phyloP scores from a whole-genome alignment of 306 rosid genomes.

The Gillenia trifoliata region DNA sequence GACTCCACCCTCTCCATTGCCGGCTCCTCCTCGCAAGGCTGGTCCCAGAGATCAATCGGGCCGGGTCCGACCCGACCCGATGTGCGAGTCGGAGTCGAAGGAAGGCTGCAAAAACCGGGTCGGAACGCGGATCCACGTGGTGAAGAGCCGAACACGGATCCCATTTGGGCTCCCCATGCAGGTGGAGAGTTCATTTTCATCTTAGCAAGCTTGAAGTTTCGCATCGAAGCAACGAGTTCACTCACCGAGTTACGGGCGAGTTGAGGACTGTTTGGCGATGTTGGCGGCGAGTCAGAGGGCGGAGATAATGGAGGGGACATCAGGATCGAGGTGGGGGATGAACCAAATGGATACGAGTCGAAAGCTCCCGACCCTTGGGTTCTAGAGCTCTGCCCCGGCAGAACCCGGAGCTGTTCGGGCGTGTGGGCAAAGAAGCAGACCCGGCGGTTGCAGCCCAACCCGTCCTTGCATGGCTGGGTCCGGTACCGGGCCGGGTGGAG shows the following conservation, averaged over 20 bases:
- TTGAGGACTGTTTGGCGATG: slow-evolving; percentile 32
- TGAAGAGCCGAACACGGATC: slow-evolving; percentile 27
- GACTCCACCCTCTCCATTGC: slow-evolving; percentile 84
- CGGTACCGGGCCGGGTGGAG: slow-evolving; percentile 87
- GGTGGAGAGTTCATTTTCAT: slow-evolving; percentile 22
- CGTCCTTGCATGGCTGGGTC: slow-evolving; percentile 87
- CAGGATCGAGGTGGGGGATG: slow-evolving; percentile 65
- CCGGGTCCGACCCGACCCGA: background rate
- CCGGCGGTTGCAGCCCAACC: slow-evolving; percentile 56
- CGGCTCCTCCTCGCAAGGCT: slow-evolving; percentile 41
- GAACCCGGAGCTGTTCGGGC: slow-evolving; percentile 59
- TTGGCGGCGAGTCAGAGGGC: slow-evolving; percentile 49
- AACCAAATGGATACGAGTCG: slow-evolving; percentile 23
- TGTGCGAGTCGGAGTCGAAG: slow-evolving; percentile 18
- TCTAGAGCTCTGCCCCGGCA: slow-evolving; percentile 31
- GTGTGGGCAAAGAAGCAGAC: slow-evolving; percentile 93
- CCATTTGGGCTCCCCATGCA: slow-evolving; percentile 17
- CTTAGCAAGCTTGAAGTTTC: slow-evolving; percentile 32
- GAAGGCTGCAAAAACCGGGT: slow-evolving; percentile 22
- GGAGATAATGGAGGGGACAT: slow-evolving; percentile 39
- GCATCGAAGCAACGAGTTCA: slow-evolving; percentile 44
- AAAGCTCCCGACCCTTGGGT: slow-evolving; percentile 8
- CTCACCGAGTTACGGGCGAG: slow-evolving; percentile 23
- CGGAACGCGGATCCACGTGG: slow-evolving; percentile 31
- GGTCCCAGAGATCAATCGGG: slow-evolving; percentile 29